phyloP scores from a whole-genome alignment of 2,329 filamentous ascomycete species.

The Pseudomassariella vexata region DNA sequence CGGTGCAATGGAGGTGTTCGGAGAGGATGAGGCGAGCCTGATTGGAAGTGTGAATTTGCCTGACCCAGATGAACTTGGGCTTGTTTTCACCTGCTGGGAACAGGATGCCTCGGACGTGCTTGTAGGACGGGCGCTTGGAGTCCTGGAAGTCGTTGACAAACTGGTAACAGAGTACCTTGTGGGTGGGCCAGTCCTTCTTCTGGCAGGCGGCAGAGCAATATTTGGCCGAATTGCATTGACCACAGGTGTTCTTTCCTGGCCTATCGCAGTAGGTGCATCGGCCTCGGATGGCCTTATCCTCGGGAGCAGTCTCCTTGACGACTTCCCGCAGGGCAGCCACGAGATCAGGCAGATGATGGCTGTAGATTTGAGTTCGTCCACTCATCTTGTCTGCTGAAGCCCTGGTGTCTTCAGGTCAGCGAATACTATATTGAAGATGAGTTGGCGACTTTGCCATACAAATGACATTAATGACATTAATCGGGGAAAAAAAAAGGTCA shows the following conservation, averaged over 20 bases:
- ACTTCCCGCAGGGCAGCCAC: too few species aligned
- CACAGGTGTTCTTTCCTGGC: slow-evolving; percentile 6
- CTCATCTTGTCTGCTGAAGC: too few species aligned
- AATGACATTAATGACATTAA: too few species aligned
- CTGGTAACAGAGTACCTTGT: slow-evolving; percentile 7
- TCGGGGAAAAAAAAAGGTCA: too few species aligned
- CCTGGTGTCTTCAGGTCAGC: too few species aligned
- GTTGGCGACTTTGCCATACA: too few species aligned
- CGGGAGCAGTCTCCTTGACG: too few species aligned
- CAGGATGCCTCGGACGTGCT: slow-evolving; percentile 8
- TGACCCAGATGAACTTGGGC: slow-evolving; percentile 8
- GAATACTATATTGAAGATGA: too few species aligned
- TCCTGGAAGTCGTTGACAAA: slow-evolving; percentile 5
- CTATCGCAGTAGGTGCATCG: slow-evolving; percentile 9
- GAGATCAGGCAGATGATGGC: too few species aligned
- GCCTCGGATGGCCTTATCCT: slow-evolving; percentile 5
- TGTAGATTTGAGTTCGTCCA: too few species aligned
- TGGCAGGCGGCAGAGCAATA: slow-evolving; percentile 12
- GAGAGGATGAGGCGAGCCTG: slow-evolving; percentile 6
- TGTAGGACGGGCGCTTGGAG: slow-evolving; percentile 4
- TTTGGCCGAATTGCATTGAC: slow-evolving; percentile 4
- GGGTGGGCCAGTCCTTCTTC: slow-evolving; percentile 7
- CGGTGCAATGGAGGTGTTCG: slow-evolving; percentile 2
- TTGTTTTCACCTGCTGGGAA: slow-evolving; percentile 4
- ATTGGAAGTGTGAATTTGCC: neutral